Base-by-base conservation (phyloP, 1,284 basidiomycete species). In the Ceratobasidium theobromae region DNA sequence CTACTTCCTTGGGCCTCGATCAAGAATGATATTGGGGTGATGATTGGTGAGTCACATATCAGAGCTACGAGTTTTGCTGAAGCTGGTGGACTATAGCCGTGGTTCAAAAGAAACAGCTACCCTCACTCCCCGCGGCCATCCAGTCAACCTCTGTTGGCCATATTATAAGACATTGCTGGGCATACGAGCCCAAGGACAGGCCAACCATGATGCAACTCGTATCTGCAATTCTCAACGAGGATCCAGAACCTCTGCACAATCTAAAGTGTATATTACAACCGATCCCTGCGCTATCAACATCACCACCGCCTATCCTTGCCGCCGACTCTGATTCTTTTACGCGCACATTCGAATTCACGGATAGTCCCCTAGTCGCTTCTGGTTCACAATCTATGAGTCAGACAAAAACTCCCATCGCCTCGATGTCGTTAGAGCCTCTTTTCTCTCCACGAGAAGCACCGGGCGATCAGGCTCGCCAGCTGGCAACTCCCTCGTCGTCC, bases 321-420 rank as follows among this genome's bases (percentile, higher is more conserved):
- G 3, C 5, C 3, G 57, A 60, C 45, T 27, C 32, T 14, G 57
- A 60, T 38, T 12, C 43, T 2, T 60, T 60, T 28, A 35, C 57
- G 5, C 43, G 28, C 8, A 35, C 43, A 12, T 38, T 49, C 12
- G 23, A 16, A n/a, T n/a, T n/a, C n/a, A n/a, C n/a, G n/a, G 25
- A 30, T 2, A 30, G 14, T 8, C 46, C 57, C 6, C 32, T 60
- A 14, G 18, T 60, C 30, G 6, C 28, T 6, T 23, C 40, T 1
- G 35, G 11, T 23, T 43, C 23, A 23, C 28, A 33, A 18, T 14
- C 43, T 21, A 21, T 14, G 18, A 45, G 12, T 21, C 30, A 23
- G 33, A 49, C 57, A 21, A 60, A 60, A 38, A 60, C 57, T 4
- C 57, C 57, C 16, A 21, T 49, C 18, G 57, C 57, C 18, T n/a